Evolutionary conservation across 148 eudicot species (phyloP), one percentile per base, ranked within the genome.

Genomic region (Simmondsia chinensis): DNA sequence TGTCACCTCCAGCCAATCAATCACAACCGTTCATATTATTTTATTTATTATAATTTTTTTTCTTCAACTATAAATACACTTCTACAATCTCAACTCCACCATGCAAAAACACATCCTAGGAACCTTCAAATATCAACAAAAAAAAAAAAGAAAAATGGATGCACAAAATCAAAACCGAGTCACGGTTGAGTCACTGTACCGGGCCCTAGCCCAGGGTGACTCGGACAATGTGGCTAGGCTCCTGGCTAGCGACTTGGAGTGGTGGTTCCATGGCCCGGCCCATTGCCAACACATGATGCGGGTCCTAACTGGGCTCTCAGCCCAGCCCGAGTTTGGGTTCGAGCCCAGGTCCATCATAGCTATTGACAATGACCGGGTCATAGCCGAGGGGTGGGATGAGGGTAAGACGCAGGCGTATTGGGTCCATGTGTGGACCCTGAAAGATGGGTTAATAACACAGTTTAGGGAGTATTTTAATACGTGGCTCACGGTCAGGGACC

Each of bases 201-300:
- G 46, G 46, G 72, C 81, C 32, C 28, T 86, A 54, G 64, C 73
- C 2, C 39, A 44, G 1, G 72, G 81, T 3, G 71, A 69, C 43
- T 45, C 58, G 2, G 24, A 52, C 6, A 52, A 7, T 4, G 73
- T 66, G 1, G 51, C 71, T 2, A 60, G 57, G 3, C 57, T 75
- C 33, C 23, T 86, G 9, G 74, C 81, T 1, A 31, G 50, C 12
- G 91, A 86, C 76, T 52, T 86, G 3, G 91, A 86, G 46, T 86
- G 95, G 95, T 86, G 91, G 91, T 86, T 86, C 57, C 93, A 87
- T 21, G 93, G 96, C 14, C 96, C 96, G 1, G 94, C 77, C 8
- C 67, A 74, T 5, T 79, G 96, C 61, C 87, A 87, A 39, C 84
- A 87, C 75, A 82, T 86, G 93, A 86, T 79, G 77, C 68, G 68